Percentiles rank a stretch among this genome's conserved stretches.
Evolutionary conservation across 139 green algal genomes (phyloP).

Genomic region (Chlorella sp.): DNA sequence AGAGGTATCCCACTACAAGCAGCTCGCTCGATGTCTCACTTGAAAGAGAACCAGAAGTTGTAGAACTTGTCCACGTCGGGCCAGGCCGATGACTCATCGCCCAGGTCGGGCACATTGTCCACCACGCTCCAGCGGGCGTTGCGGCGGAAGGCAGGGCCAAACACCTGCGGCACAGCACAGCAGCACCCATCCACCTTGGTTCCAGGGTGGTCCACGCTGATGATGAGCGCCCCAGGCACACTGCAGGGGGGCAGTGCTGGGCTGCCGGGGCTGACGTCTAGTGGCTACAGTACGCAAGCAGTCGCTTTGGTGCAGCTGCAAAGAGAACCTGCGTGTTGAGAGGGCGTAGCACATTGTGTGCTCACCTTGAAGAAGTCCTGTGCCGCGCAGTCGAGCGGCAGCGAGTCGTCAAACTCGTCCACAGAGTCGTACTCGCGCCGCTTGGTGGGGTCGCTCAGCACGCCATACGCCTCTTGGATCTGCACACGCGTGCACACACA

Average conservation of each 20-base stretch:
- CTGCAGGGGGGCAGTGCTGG: no score
- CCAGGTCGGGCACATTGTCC: slow-evolving; percentile 68
- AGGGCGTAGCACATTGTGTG: no score
- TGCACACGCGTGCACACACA: no score
- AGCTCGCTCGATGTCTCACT: no score
- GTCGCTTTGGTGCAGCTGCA: background rate
- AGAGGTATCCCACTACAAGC: no score
- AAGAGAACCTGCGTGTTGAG: background rate
- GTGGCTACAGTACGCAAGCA: no score
- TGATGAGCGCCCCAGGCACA: no score
- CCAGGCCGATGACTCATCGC: slow-evolving; percentile 47
- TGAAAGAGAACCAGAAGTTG: slow-evolving; percentile 87
- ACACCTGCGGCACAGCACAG: slow-evolving; percentile 74
- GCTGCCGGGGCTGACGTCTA: no score
- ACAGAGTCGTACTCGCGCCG: slow-evolving; percentile 85
- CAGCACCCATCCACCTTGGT: no score
- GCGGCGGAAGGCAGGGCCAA: slow-evolving; percentile 86
- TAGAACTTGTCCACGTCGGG: slow-evolving; percentile 83
- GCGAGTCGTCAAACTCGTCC: slow-evolving; percentile 92
- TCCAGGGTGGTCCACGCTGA: no score
- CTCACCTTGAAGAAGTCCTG: slow-evolving; percentile 85
- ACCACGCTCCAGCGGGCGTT: slow-evolving; percentile 76
- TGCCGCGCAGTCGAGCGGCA: slow-evolving; percentile 65
- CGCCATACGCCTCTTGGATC: slow-evolving; percentile 80
- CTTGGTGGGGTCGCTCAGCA: slow-evolving; percentile 75